Percentiles rank a stretch among this genome's conserved stretches.
phyloP scores from a whole-genome alignment of 768 basidiomycete species.

The Sutorius australiensis region DNA sequence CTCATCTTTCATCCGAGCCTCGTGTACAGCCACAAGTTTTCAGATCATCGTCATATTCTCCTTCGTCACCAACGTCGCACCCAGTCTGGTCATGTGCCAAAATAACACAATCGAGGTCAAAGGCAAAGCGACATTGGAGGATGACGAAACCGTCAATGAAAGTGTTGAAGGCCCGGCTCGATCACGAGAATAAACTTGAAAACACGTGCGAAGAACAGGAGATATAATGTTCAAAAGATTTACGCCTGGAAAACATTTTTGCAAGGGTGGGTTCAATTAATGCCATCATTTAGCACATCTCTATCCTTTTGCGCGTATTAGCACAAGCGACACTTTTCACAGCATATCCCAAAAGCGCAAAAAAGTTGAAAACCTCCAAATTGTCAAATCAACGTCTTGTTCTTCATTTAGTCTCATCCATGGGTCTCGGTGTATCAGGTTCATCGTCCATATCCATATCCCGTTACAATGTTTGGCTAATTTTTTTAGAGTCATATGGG shows the following conservation, averaged over 20 bases:
- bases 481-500: neutral
- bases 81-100: conserved; percentile 18
- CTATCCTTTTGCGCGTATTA: neutral
- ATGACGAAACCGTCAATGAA: conserved; percentile 10
- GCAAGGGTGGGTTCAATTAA: neutral
- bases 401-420: neutral
- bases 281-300: neutral
- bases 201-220: no score
- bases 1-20: neutral
- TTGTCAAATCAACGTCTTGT: neutral
- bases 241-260: neutral
- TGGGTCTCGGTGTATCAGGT: neutral
- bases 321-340: neutral
- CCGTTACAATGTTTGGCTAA: neutral
- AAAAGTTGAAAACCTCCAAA: conserved; percentile 5
- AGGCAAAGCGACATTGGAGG: conserved; percentile 3
- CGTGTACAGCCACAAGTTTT: neutral
- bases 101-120: conserved; percentile 13
- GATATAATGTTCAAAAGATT: neutral
- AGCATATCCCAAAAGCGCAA: neutral
- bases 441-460: neutral
- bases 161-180: conserved; percentile 7
- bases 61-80: neutral
- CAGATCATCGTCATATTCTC: neutral
- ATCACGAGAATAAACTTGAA: no score